Conservation (phyloP, 164 flowering plant genomes). For the Akebia trifoliata region DNA sequence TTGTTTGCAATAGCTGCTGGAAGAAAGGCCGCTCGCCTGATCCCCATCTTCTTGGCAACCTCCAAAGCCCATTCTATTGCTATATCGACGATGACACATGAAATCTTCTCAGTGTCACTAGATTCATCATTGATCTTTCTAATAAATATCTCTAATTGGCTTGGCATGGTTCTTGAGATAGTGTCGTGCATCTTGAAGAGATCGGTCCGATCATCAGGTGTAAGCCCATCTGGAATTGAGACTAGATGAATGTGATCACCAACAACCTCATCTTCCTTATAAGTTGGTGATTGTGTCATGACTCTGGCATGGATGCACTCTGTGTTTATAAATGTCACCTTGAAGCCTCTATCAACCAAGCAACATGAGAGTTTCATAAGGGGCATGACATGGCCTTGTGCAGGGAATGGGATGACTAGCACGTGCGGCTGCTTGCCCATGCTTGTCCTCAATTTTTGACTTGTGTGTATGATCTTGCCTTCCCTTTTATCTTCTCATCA, state of each 20-base stretch:
- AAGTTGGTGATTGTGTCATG: not conserved
- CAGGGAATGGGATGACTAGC: conserved; percentile 1
- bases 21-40: conserved; percentile 11
- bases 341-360: conserved; percentile 23
- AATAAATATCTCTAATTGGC: conserved; percentile 12
- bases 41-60: conserved; percentile 16
- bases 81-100: conserved; percentile 16
- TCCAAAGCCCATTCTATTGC: conserved; percentile 8
- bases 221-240: conserved; percentile 18
- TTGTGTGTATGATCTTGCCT: too few species aligned
- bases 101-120: not conserved
- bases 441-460: too few species aligned
- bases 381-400: conserved; percentile 29
- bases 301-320: conserved; percentile 17
- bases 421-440: not conserved
- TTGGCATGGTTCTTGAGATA: not conserved
- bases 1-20: not conserved
- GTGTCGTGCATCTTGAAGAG: not conserved
- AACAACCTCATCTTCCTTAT: not conserved
- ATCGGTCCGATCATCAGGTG: conserved; percentile 9
- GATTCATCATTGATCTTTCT: conserved; percentile 7
- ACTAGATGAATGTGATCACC: conserved; percentile 8
- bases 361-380: conserved; percentile 24
- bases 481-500: too few species aligned
- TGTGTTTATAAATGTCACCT: conserved; percentile 27